Percentiles rank a stretch among this genome's conserved stretches.
phyloP scores from a whole-genome alignment of 139 green algal species.

The Mesotaenium endlicherianum region DNA sequence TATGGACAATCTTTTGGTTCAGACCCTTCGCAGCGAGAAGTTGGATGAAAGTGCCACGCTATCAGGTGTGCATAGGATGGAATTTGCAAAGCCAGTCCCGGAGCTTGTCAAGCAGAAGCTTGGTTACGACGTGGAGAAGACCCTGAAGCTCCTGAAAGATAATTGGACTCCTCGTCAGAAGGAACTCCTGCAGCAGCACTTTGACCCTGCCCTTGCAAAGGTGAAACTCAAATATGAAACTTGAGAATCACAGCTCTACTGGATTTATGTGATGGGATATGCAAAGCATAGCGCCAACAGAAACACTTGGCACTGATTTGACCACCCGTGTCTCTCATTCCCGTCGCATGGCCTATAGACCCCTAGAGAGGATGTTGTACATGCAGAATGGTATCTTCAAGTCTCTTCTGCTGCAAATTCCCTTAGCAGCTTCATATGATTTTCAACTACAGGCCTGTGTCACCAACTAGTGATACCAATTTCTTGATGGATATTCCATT shows the following conservation, averaged over 20 bases:
- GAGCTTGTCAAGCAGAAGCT: slow-evolving; percentile 36
- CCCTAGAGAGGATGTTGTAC: too few species aligned
- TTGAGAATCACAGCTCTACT: too few species aligned
- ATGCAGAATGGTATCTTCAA: background rate
- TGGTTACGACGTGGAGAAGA: slow-evolving; percentile 51
- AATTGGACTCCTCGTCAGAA: slow-evolving; percentile 38
- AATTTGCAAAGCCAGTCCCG: slow-evolving; percentile 30
- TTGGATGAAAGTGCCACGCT: slow-evolving; percentile 4
- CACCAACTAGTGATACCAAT: background rate
- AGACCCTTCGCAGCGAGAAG: slow-evolving; percentile 34
- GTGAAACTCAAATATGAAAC: too few species aligned
- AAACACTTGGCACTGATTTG: too few species aligned
- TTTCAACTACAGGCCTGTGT: background rate
- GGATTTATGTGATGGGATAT: too few species aligned
- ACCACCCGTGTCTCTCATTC: too few species aligned
- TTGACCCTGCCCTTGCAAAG: slow-evolving; percentile 34
- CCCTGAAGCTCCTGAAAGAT: slow-evolving; percentile 42
- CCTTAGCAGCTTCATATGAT: background rate
- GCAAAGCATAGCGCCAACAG: too few species aligned
- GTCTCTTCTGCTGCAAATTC: background rate
- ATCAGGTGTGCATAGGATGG: slow-evolving; percentile 9
- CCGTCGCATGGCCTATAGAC: too few species aligned
- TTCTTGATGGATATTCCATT: background rate
- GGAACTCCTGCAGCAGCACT: slow-evolving; percentile 43
- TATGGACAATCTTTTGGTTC: too few species aligned